phyloP scores from a whole-genome alignment of 164 flowering plant species.

The Magnolia changhungtana region DNA sequence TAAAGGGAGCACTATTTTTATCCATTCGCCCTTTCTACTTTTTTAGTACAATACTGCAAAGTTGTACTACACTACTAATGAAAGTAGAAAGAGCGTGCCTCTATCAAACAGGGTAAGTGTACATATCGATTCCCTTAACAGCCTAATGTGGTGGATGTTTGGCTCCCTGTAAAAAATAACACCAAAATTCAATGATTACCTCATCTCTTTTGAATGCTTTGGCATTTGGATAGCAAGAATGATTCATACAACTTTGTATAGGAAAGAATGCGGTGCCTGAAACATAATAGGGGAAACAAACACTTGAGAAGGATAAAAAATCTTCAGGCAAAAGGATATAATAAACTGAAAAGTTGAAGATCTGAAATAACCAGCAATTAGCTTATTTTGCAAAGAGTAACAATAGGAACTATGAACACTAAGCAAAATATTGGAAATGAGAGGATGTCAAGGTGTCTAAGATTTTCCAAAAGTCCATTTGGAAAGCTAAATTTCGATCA shows the following conservation, averaged over 20 bases:
- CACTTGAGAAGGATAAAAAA: neutral
- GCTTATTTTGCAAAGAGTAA: neutral
- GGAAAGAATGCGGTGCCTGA: constrained; percentile 93
- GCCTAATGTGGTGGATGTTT: neutral
- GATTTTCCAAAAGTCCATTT: no score
- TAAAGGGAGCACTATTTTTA: no score
- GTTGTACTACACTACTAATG: no score
- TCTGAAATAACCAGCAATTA: no score
- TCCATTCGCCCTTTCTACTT: no score
- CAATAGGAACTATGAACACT: neutral
- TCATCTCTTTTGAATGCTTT: constrained; percentile 96
- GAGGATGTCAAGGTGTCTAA: no score
- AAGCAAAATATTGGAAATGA: neutral
- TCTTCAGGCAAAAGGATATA: neutral
- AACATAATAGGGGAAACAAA: constrained; percentile 6
- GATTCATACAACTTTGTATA: constrained; percentile 95
- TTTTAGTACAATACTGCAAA: no score
- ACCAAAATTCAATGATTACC: constrained; percentile 37
- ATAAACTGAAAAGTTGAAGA: neutral
- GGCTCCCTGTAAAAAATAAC: neutral
- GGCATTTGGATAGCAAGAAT: constrained; percentile 93
- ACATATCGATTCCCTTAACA: no score
- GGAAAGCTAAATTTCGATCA: no score
- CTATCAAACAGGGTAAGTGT: no score
- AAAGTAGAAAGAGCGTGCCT: no score